Evolutionary conservation across 1,284 basidiomycete species (phyloP), one percentile per base, ranked within the genome.

Genomic region (Leccinum variabile): DNA sequence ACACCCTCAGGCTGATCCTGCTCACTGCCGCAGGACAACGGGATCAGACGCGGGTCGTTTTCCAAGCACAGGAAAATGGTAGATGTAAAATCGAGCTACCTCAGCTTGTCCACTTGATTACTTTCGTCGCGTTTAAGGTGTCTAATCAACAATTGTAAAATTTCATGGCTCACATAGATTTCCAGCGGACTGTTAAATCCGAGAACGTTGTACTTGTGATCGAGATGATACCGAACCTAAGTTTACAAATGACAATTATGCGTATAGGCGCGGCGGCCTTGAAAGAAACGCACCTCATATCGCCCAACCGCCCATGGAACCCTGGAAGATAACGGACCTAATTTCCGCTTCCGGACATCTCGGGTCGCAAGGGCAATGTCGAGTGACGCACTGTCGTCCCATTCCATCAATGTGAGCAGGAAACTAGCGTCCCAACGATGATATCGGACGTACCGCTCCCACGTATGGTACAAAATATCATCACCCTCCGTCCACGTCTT

Each of bases 191-290:
- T 88, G 60, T 91, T 87, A 56, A 90, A 76, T 60, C 88, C 87
- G 84, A 99, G 91, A 61, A 99, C 97, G 73, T 96, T 97, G 78
- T 99, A 94, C 76, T 97, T 98, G 55, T 94, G 93, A 74, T 94
- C 92, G 69, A 96, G 94, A 74, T 97, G 94, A 71, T 93, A 93
- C 3, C 91, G 87, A 64, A 90, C 79, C 89, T 90, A 53, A 44
- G 32, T 60, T 55, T 37, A 44, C 22, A 54, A 35, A 32, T 11
- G 56, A 69, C 39, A 63, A 56, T 52, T 13, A 11, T 37, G n/a
- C 39, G 41, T 3, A 46, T 46, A n/a, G 39, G 11, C 32, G 33
- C 9, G 33, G 49, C 56, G 39, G n/a, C 50, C 28, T 11, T 5
- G 37, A 25, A 49, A 52, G 52, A 61, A 52, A 58, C 59, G 73